Evolutionary conservation across 1,139 yeast species (phyloP), one percentile per base, ranked within the genome.

Genomic region (Magnusiomyces fungicola): DNA sequence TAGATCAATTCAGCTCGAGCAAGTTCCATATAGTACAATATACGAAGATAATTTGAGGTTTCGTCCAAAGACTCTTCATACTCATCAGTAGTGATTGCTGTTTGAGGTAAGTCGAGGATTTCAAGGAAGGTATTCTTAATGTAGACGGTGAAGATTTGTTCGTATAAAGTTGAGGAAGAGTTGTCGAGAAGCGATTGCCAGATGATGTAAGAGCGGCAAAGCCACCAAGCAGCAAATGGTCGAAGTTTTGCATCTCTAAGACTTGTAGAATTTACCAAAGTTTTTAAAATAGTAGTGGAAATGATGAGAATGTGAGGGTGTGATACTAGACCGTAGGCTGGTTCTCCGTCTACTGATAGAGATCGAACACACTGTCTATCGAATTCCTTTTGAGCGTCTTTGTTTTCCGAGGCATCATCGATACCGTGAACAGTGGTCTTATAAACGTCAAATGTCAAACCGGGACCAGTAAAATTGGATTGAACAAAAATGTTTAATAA

Each of bases 401-500:
- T 56, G 1, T 55, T 57, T 46, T 21, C 59, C 12, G 30, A 52
- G 30, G 34, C 45, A 36, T 45, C 33, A 2, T 38, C 34, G 24
- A 22, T 30, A 43, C 47, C 40, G 32, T 46, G 48, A 33, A 46
- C 37, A 14, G 57, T 55, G 14, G 47, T 40, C 14, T 46, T 23
- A 43, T 61, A 33, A 50, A 70, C 61, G 2, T 66, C 67, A 36
- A 70, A 61, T 0, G 72, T 71, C 0, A 80, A 62, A 24, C 74
- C 73, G 1, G 97, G 97, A 3, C 97, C 97, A 0, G 96, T 87
- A 62, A 75, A 86, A 63, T 90, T 90, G 48, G 77, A 68, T 62
- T 88, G 96, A 22, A 85, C 69, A 61, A 84, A 90, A 1, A 78
- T 64, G 60, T 88, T 89, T 36, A 88, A 69, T 3, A 80, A 68